phyloP scores from a whole-genome alignment of 768 basidiomycete genomes.

The Xerocomellus intermedius region DNA sequence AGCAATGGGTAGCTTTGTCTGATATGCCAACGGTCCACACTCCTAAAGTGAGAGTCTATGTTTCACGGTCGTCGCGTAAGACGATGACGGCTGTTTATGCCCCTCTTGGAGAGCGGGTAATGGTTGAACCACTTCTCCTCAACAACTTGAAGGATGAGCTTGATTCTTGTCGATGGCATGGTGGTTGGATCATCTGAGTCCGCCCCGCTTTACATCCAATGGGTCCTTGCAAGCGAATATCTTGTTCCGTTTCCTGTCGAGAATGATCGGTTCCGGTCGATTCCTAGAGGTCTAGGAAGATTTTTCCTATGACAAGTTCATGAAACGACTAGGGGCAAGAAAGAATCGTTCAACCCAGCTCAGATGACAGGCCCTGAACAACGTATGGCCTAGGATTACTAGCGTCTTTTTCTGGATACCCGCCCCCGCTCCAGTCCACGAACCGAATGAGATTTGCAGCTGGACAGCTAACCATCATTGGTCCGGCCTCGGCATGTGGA shows the following conservation, averaged over 20 bases:
- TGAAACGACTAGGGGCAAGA: constrained; percentile 41
- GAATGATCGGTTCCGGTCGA: constrained; percentile 38
- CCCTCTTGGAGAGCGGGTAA: constrained; percentile 47
- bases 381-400: constrained; percentile 60
- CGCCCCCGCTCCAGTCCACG: neutral
- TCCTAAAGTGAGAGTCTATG: constrained; percentile 48
- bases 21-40: constrained; percentile 32
- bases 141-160: constrained; percentile 59
- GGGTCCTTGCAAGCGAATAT: constrained; percentile 50
- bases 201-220: constrained; percentile 69
- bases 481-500: constrained; percentile 62
- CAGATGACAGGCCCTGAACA: constrained; percentile 61
- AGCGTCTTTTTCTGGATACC: constrained; percentile 52
- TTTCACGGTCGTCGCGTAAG: constrained; percentile 57
- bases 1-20: constrained; percentile 47
- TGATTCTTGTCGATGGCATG: constrained; percentile 75
- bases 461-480: constrained; percentile 66
- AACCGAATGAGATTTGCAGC: constrained; percentile 45
- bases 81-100: constrained; percentile 58
- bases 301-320: constrained; percentile 53
- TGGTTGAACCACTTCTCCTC: constrained; percentile 55
- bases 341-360: constrained; percentile 51
- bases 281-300: constrained; percentile 62
- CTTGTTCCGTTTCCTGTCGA: neutral
- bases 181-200: constrained; percentile 58